Evolutionary conservation across 495 filamentous ascomycete species (phyloP), one percentile per base, ranked within the genome.

Genomic region (Penicillium coffeae): DNA sequence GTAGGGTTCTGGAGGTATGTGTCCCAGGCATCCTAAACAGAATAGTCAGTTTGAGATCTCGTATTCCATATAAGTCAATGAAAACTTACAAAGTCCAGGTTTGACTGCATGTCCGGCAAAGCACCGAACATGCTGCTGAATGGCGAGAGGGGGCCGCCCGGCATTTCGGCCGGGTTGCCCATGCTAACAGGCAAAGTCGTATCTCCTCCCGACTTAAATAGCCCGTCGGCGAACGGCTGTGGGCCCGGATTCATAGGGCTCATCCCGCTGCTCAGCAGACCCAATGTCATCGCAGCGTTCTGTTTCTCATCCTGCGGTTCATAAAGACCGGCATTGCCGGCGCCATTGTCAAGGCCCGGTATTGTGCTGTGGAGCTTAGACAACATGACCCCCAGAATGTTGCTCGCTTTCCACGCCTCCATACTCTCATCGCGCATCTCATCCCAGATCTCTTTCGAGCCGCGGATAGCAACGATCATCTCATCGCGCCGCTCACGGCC

Each of bases 371-470:
- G 84, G 46, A 95, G 65, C 62, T 90, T 90, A 21, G 75, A 73
- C 32, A 95, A 68, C 83, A 95, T 93, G 35, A 93, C 82, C 8
- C 79, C 79, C 6, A 96, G 74, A 12, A 87, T 77, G n/a, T 74
- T 79, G 15, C 80, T 79, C 13, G 88, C 90, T 66, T 95, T 96
- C 66, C 82, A 89, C 0, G 91, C 88, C 51, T 95, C 90, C 65
- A 95, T 86, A n/a, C 83, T 89, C 34, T 82, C 74, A 42, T 92
- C 83, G 0, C 79, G 76, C 14, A 87, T 68, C 13, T 81, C 80
- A 25, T 86, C 83, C 90, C 90, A 95, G 25, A 95, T 91, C 8
- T 76, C 75, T 38, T 80, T 78, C 30, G 84, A 83, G n/a, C 71
- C 73, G 62, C 89, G 86, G 8, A 95, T 74, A 6, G 82, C 79